Base-by-base conservation (phyloP, 768 basidiomycete genomes). In the Amanita fuliginea region DNA sequence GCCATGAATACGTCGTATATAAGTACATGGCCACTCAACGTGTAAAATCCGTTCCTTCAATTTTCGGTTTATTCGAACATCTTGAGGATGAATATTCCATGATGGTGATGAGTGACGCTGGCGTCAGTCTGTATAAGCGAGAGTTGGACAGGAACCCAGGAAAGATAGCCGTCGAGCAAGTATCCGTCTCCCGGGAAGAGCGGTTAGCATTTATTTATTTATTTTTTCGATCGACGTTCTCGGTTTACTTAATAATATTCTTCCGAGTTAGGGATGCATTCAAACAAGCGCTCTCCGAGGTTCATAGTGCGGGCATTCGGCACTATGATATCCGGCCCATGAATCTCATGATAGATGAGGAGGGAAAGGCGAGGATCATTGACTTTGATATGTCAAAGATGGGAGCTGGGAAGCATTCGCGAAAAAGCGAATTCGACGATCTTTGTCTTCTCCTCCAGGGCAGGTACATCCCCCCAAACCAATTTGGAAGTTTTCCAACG, bases 331-430 rank as follows among this genome's bases (percentile, higher is more conserved):
- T 46, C 11, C 44, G 28, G 4, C 44, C 44, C 14, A 24, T 13
- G 21, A 46, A 46, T 28, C n/a, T 46, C 8, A 4, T 47, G 35
- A 22, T 47, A 6, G 24, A 47, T 19, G 21, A 16, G 1, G 34
- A 47, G 3, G 46, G 46, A 19, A 40, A 22, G 4, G 18, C 35
- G 14, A 26, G 26, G 13, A 36, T 47, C 3, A 37, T 36, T 9
- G 46, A 47, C 35, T 37, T 47, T n/a, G n/a, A n/a, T n/a, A n/a
- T n/a, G n/a, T n/a, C n/a, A 32, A 44, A 44, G 30, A 21, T 44
- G 28, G 28, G 43, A 16, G 43, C 43, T 33, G 43, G 43, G 16
- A 44, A 32, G 30, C 43, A 44, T 33, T 44, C 43, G 1, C 43
- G 28, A 13, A 18, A 44, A n/a, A 30, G 43, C 5, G 43, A 44